Conservation (phyloP, 2,329 filamentous ascomycete genomes). For the Aspergillus floridensis region DNA sequence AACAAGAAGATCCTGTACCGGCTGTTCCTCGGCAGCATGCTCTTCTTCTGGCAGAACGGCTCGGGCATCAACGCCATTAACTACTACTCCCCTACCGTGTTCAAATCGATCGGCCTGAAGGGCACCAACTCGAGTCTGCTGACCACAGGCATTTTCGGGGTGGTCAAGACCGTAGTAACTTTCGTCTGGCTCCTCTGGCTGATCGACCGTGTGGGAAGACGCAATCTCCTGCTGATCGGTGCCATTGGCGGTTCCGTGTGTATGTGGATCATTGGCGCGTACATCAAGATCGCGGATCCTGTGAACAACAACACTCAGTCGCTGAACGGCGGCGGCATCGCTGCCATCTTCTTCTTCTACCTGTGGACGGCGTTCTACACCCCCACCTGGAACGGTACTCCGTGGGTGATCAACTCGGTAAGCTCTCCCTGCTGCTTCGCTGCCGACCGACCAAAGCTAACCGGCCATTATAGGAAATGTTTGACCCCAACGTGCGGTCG, state of each 20-base stretch:
- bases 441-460: constrained; percentile 10
- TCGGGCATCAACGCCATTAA: constrained; percentile 76
- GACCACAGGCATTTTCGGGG: constrained; percentile 73
- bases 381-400: constrained; percentile 70
- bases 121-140: constrained; percentile 60
- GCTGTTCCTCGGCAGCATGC: constrained; percentile 68
- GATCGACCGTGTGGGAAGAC: constrained; percentile 63
- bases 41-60: constrained; percentile 79
- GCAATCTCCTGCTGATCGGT: constrained; percentile 64
- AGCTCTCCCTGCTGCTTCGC: constrained; percentile 13
- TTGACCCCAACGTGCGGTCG: constrained; percentile 66
- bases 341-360: constrained; percentile 65
- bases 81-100: constrained; percentile 70
- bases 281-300: constrained; percentile 37
- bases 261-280: constrained; percentile 39
- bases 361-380: constrained; percentile 74
- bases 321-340: constrained; percentile 36
- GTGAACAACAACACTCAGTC: constrained; percentile 19
- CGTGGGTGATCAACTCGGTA: constrained; percentile 69
- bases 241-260: constrained; percentile 56
- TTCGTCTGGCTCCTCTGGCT: constrained; percentile 68
- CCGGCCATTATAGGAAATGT: constrained; percentile 56
- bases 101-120: constrained; percentile 62
- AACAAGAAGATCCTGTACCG: constrained; percentile 63
- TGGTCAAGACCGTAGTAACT: constrained; percentile 69